A percentile compares a stretch with the other conserved stretches of the same genome.
phyloP scores from a whole-genome alignment of 2,329 filamentous ascomycete species.

The Teratosphaeriaceae sp. region DNA sequence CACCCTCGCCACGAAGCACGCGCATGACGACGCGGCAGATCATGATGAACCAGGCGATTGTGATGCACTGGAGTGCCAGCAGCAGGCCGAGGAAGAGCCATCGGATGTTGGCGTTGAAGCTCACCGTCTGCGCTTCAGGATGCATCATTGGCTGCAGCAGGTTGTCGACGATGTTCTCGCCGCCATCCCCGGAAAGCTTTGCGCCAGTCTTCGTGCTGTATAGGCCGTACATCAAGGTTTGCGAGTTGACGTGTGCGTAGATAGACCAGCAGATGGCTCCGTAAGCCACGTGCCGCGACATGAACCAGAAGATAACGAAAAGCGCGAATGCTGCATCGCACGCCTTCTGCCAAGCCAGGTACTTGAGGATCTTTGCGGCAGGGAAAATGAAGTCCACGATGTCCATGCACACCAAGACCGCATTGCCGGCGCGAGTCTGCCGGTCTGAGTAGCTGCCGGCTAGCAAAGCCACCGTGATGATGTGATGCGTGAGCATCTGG shows the following conservation, averaged over 20 bases:
- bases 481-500: conserved; percentile 94
- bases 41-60: conserved; percentile 82
- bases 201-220: conserved; percentile 53
- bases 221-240: conserved; percentile 61
- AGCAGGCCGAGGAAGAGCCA: conserved; percentile 72
- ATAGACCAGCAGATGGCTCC: conserved; percentile 76
- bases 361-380: conserved; percentile 84
- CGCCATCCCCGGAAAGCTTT: conserved; percentile 47
- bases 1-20: conserved; percentile 67
- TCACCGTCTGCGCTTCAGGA: conserved; percentile 61
- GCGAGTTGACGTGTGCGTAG: conserved; percentile 55
- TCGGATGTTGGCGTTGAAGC: conserved; percentile 69
- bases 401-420: conserved; percentile 90
- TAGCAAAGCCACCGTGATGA: conserved; percentile 79
- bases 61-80: conserved; percentile 70
- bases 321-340: conserved; percentile 81
- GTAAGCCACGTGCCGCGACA: conserved; percentile 77
- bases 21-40: conserved; percentile 76
- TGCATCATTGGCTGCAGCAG: conserved; percentile 68
- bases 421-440: conserved; percentile 77
- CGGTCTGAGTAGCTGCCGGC: conserved; percentile 79
- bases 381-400: conserved; percentile 83
- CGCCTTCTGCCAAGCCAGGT: conserved; percentile 64
- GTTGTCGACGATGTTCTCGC: conserved; percentile 45
- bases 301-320: conserved; percentile 80